Evolutionary conservation across 2,329 filamentous ascomycete genomes (phyloP), one percentile per base, ranked within the genome.

Genomic region (Trichophyton mentagrophytes): DNA sequence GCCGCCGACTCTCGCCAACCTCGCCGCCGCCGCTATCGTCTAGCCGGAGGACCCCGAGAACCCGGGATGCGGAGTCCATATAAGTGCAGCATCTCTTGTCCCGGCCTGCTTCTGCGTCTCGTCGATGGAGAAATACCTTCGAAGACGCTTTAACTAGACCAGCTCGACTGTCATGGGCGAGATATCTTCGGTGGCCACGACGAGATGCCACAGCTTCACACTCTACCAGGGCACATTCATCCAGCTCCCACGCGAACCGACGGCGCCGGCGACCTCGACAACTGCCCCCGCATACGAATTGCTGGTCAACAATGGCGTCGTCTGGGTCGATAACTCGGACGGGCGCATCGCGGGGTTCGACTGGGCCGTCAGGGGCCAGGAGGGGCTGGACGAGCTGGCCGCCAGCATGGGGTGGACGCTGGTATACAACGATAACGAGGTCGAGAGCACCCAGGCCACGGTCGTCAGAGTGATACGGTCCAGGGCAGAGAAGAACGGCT

Each of bases 171-270:
- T 11, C 49, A 53, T 53, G 49, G 49, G 49, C 11, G 49, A 53
- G 9, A 27, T 53, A 13, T 17, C 22, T 7, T n/a, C 49, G n/a
- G 15, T 15, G 17, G 13, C 22, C n/a, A 25, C 25, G 49, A 25
- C 13, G 15, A 33, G 22, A 11, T 30, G 30, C 20, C 38, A 20
- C 46, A 40, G 27, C 58, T 40, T 42, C 53, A 74, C 74, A 0
- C 68, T 87, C 53, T 88, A 84, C 67, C 64, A 79, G 20, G 85
- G 85, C 11, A 78, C 81, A 0, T 87, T 87, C 67, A 79, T 86
- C 11, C 81, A 87, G 42, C 68, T 82, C 70, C 68, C 76, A 69
- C 67, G 78, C 69, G 22, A 71, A 76, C 58, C 73, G 72, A 11
- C 72, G 76, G 47, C 71, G 83, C n/a, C 79, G 82, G 42, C 77